Base-by-base conservation (phyloP, 2,329 filamentous ascomycete genomes). In the Coniochaeta prunicola region DNA sequence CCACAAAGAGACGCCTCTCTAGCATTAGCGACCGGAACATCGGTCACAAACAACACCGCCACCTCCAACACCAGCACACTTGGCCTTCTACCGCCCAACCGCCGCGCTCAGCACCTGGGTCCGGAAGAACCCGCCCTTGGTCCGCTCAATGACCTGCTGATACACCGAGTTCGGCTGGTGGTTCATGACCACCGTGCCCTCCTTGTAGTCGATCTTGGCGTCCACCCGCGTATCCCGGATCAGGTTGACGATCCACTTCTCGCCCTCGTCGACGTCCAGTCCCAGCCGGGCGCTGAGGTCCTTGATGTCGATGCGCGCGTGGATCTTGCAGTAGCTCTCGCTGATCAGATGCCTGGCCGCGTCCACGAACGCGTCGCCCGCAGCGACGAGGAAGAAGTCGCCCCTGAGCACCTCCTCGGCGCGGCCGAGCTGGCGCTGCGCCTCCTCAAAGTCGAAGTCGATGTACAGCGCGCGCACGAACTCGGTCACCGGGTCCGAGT, bases 191-290 rank as follows among this genome's bases (percentile, higher is more conserved):
- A 99, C 94, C 58, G 94, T 97, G 71, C 94, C 94, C 77, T 96
- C 91, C 81, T 97, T 91, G 80, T 96, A 97, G 79, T 99, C 94
- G 73, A 97, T 97, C 86, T 99, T 99, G 70, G 94, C 94, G 72
- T 99, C 94, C 63, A 99, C 90, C 63, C 92, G 86, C 26, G 94
- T 99, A 77, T 99, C 94, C 64, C 94, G 89, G 77, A 99, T 99
- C 64, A 99, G 84, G 81, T 99, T 99, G 68, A 99, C 94, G 70
- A 99, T 99, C 94, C 94, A 99, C 82, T 99, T 99, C 86, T 99
- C 94, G 69, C 94, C 94, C 71, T 97, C 94, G 71, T 96, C 91
- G 69, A 92, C 88, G 72, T 89, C 91, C 64, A 99, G 83, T 65
- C 93, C 94, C 61, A 99, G 86, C 73, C 94, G 90, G 64, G 87